Evolutionary conservation across 78 protist species (phyloP), one percentile per base, ranked within the genome.

Genomic region (Dictyostelium citrinum): DNA sequence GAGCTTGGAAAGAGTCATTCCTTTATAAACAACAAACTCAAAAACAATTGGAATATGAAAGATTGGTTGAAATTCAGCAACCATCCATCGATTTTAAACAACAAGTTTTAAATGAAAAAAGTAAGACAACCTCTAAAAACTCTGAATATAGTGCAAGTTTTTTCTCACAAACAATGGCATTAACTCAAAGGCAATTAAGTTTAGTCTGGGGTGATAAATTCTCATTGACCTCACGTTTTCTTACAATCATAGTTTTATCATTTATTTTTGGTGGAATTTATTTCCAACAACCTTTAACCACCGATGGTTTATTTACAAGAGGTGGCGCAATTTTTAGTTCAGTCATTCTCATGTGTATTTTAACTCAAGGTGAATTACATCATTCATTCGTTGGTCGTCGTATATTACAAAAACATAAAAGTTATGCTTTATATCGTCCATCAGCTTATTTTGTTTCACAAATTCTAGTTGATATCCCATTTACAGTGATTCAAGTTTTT

Each of bases 311-410:
- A 14, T 90, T 90, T 22, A 71, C 83, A 64, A 12, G 92, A 17
- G 92, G 92, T 86, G 92, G 92, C 14, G 92, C 92, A 41, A 76
- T 86, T 9, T 75, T 76, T 24, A 27, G 83, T 67, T 41, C 71
- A 20, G 17, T 86, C 58, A 46, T 72, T 17, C 55, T 86, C 4
- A 35, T 6, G 27, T 1, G 17, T 11, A 27, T 86, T 17, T 14
- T 86, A 3, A 55, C 92, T 16, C 70, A 51, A 60, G 80, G 81
- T 64, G 43, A 86, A 22, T 22, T 86, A 4, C 29, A 6, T 1
- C 33, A 24, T 12, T 39, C 79, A 67, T 86, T 86, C n/a, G 9
- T 11, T 31, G 92, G 92, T 41, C 16, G 92, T 11, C 20, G 92
- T 31, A 86, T 86, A 16, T 35, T 86, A n/a, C 92, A 86, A 45